Percentiles rank a stretch among this genome's conserved stretches.
Evolutionary conservation across 2,329 filamentous ascomycete species (phyloP).

Genomic region (Coniochaeta pulveracea): DNA sequence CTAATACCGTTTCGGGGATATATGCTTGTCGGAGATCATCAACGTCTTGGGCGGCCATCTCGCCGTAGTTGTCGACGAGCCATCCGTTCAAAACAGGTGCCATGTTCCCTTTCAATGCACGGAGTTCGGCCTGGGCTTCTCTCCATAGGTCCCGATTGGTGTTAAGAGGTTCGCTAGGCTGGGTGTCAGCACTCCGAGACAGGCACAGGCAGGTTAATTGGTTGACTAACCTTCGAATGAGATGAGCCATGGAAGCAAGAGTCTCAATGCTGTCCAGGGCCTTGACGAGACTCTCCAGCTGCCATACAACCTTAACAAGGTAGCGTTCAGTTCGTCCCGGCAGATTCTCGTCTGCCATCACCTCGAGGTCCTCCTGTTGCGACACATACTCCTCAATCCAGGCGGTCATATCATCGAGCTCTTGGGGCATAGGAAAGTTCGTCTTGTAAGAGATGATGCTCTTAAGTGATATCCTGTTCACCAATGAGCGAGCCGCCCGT

Average conservation of each 20-base stretch:
- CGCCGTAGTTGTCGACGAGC: conserved; percentile 30
- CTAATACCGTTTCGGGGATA: conserved; percentile 75
- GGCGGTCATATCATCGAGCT: conserved; percentile 21
- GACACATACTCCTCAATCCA: no score
- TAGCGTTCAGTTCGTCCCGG: conserved; percentile 25
- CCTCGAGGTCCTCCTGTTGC: no score
- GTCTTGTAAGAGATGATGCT: conserved; percentile 32
- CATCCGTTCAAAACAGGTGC: conserved; percentile 53
- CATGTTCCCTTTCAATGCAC: conserved; percentile 29
- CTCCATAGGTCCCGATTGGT: no score
- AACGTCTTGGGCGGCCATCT: conserved; percentile 46
- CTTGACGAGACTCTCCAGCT: conserved; percentile 56
- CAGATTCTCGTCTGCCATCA: no score
- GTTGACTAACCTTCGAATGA: conserved; percentile 38
- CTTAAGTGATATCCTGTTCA: conserved; percentile 36
- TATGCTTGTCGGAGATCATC: conserved; percentile 61
- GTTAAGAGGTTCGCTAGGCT: no score
- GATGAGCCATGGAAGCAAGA: conserved; percentile 43
- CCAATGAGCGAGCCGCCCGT: conserved; percentile 41
- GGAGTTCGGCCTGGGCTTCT: no score
- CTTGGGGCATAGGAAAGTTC: conserved; percentile 17
- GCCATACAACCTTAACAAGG: conserved; percentile 52
- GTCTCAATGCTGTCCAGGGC: conserved; percentile 59
- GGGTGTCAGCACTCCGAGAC: no score
- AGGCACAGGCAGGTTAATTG: no score